Evolutionary conservation across 176 grass and related monocot genomes (phyloP).

Genomic region (Neostapfia colusana): DNA sequence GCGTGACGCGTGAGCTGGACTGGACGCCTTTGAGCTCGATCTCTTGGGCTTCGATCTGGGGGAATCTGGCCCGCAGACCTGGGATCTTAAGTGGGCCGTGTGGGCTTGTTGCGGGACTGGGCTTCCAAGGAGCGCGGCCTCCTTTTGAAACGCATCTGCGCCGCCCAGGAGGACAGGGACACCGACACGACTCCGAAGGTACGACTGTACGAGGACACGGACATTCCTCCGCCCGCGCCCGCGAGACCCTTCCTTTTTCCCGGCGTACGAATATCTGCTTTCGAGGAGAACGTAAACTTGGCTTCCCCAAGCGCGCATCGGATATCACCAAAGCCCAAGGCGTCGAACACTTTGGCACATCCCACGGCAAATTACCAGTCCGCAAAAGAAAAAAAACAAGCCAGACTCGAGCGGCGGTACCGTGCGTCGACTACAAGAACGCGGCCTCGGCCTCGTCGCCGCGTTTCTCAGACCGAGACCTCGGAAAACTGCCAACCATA

Average conservation of each 20-base stretch:
- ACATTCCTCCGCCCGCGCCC: slow-evolving; percentile 2
- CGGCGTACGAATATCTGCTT: slow-evolving; percentile 29
- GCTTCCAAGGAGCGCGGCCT: neutral
- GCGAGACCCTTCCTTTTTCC: neutral
- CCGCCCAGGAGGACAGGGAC: neutral
- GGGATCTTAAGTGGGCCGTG: neutral
- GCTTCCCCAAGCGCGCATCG: slow-evolving; percentile 21
- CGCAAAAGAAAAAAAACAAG: too few species aligned
- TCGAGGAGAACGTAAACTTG: slow-evolving; percentile 40
- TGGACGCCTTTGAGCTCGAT: neutral
- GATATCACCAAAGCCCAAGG: neutral
- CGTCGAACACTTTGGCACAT: neutral
- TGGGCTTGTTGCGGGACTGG: neutral
- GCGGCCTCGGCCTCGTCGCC: neutral
- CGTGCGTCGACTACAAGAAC: slow-evolving; percentile 38
- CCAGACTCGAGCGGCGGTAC: too few species aligned
- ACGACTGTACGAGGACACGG: neutral
- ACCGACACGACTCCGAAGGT: too few species aligned
- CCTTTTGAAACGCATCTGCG: neutral
- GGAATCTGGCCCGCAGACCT: neutral
- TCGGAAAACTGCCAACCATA: too few species aligned
- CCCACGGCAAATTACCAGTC: slow-evolving; percentile 26
- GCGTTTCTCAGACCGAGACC: neutral
- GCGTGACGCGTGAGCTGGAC: too few species aligned
- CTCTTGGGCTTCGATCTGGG: neutral